A percentile compares a stretch with the other conserved stretches of the same genome.
These are phyloP conservation scores for Stevia rebaudiana DNA, from an alignment of 140 eudicot genomes.

Conservation along the genomic window DNA sequence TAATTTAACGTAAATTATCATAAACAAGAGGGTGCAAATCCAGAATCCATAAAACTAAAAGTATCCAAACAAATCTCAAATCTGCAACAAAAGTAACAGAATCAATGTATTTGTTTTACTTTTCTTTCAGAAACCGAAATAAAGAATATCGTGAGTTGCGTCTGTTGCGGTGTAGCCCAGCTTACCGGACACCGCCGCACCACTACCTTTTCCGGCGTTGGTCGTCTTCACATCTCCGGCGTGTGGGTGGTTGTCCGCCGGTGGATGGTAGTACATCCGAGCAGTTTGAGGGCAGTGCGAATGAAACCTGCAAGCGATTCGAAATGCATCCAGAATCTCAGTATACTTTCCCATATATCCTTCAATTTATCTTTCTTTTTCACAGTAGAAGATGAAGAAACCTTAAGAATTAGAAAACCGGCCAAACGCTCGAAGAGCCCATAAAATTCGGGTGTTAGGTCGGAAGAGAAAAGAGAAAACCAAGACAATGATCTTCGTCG, in stretches of 20 bases:
- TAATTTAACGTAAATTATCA: too few relatives aligned
- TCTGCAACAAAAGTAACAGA: too few relatives aligned
- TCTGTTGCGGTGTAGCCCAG: too few relatives aligned
- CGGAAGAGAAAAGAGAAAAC: neutral
- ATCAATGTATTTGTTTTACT: too few relatives aligned
- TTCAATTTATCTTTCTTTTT: neutral
- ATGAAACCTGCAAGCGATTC: constrained; percentile 45
- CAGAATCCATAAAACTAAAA: too few relatives aligned
- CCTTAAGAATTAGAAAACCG: constrained; percentile 1
- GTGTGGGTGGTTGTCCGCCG: constrained; percentile 32
- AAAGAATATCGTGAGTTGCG: too few relatives aligned
- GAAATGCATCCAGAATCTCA: constrained; percentile 48
- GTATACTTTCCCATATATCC: constrained; percentile 36
- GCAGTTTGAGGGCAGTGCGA: constrained; percentile 68
- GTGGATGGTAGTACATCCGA: constrained; percentile 60
- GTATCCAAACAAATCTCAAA: too few relatives aligned
- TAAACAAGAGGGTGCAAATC: too few relatives aligned
- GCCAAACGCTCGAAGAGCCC: constrained; percentile 25
- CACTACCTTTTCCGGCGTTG: neutral
- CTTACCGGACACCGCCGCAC: constrained; percentile 5
- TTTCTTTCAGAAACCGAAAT: too few relatives aligned
- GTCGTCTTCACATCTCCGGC: constrained; percentile 7
- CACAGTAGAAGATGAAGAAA: neutral
- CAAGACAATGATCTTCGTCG: neutral
- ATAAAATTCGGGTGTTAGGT: constrained; percentile 11